These are phyloP conservation scores for Ceratocystis variospora DNA, from an alignment of 2,329 filamentous ascomycete genomes.

Conservation along the genomic window DNA sequence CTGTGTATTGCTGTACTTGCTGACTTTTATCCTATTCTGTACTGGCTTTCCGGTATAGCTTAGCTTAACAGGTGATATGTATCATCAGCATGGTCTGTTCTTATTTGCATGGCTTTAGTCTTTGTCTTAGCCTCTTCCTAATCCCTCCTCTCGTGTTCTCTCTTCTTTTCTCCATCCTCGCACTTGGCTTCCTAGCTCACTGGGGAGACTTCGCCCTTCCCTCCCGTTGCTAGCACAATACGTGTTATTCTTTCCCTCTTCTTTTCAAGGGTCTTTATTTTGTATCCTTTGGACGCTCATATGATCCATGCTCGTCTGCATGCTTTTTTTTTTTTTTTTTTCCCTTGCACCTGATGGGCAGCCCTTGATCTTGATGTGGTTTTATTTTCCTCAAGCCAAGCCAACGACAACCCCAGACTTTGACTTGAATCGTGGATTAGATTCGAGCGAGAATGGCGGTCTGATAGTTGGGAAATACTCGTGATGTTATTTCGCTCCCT, in stretches of 20 bases:
- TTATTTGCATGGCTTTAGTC: not conserved
- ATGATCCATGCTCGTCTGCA: not conserved
- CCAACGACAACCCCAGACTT: not conserved
- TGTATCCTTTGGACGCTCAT: not conserved
- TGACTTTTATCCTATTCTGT: not conserved
- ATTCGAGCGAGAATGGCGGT: not conserved
- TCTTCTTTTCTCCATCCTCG: not conserved
- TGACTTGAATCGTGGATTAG: no score
- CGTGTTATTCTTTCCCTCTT: not conserved
- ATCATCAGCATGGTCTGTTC: constrained; percentile 1
- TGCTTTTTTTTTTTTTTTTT: not conserved
- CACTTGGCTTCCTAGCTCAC: not conserved
- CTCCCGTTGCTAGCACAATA: not conserved
- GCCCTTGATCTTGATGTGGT: not conserved
- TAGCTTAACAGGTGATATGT: not conserved
- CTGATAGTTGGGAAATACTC: not conserved
- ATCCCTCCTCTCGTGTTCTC: not conserved
- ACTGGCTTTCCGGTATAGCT: not conserved
- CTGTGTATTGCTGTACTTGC: not conserved
- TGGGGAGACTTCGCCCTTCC: not conserved
- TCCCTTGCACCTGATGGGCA: not conserved
- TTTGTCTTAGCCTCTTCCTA: not conserved
- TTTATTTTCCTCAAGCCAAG: not conserved
- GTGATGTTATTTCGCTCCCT: not conserved
- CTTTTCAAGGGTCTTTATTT: not conserved